phyloP scores from a whole-genome alignment of 306 rosid genomes.

The Quercus parvula region DNA sequence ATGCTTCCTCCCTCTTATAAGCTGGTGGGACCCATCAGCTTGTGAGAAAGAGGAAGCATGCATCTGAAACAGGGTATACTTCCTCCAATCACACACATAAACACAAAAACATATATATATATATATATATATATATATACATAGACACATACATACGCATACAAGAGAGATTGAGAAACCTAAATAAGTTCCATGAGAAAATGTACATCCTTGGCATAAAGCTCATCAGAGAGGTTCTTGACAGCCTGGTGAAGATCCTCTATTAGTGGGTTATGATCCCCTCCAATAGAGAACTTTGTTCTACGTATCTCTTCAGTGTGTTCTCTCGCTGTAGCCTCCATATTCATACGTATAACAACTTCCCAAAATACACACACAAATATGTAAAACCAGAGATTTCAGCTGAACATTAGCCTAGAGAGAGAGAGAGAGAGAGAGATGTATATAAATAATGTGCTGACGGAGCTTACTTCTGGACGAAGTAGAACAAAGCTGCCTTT shows the following conservation, averaged over 20 bases:
- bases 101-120: no score
- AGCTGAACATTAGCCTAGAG: neutral
- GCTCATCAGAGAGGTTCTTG: slow-evolving; percentile 54
- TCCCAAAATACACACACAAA: neutral
- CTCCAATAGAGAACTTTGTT: slow-evolving; percentile 56
- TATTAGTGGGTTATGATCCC: slow-evolving; percentile 28
- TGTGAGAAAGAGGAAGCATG: no score
- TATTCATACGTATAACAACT: neutral
- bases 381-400: neutral
- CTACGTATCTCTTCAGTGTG: slow-evolving; percentile 42
- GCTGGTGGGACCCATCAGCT: no score
- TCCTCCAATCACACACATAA: no score
- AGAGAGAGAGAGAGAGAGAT: neutral
- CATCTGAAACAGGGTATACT: no score
- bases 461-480: neutral
- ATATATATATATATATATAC: no score
- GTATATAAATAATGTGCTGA: neutral
- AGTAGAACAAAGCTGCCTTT: neutral
- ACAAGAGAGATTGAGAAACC: slow-evolving; percentile 14
- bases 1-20: no score
- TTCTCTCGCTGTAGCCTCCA: slow-evolving; percentile 27
- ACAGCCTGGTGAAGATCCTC: slow-evolving; percentile 61
- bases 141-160: fast-evolving
- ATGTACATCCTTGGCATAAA: slow-evolving; percentile 69
- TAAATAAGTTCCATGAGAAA: slow-evolving; percentile 83